Evolutionary conservation across 768 basidiomycete species (phyloP).

Genomic region (Agrocybe pediades): DNA sequence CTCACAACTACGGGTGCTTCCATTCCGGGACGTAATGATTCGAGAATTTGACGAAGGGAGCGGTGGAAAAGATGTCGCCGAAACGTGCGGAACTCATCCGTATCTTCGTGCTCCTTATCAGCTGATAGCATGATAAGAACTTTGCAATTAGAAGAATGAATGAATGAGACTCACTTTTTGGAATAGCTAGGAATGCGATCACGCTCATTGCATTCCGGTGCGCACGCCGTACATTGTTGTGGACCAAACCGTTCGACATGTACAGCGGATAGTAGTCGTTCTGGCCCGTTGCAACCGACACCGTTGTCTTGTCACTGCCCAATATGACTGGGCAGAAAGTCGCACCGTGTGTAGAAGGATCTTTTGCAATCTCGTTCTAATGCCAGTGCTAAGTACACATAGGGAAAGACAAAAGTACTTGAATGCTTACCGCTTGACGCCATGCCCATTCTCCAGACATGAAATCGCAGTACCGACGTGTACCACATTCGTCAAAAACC

Average conservation of each 20-base stretch:
- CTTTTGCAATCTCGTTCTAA: constrained; percentile 26
- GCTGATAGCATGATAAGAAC: too few species aligned
- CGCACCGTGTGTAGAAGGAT: constrained; percentile 24
- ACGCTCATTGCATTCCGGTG: constrained; percentile 29
- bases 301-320: constrained; percentile 40
- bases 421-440: constrained; percentile 35
- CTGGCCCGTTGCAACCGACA: constrained; percentile 37
- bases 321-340: constrained; percentile 33
- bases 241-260: constrained; percentile 30
- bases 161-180: constrained; percentile 15
- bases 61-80: constrained; percentile 29
- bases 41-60: constrained; percentile 23
- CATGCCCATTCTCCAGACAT: constrained; percentile 45
- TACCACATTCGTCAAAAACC: constrained; percentile 21
- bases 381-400: background rate
- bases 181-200: constrained; percentile 9
- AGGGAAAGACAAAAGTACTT: constrained; percentile 1
- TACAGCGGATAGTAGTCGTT: constrained; percentile 38
- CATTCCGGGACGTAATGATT: constrained; percentile 27
- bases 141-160: too few species aligned
- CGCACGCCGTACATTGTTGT: constrained; percentile 30
- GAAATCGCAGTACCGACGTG: constrained; percentile 30
- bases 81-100: constrained; percentile 25
- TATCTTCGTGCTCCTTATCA: too few species aligned
- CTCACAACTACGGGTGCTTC: constrained; percentile 21